Base-by-base conservation (phyloP, 1,284 basidiomycete genomes). In the Irpex rosettiformis region DNA sequence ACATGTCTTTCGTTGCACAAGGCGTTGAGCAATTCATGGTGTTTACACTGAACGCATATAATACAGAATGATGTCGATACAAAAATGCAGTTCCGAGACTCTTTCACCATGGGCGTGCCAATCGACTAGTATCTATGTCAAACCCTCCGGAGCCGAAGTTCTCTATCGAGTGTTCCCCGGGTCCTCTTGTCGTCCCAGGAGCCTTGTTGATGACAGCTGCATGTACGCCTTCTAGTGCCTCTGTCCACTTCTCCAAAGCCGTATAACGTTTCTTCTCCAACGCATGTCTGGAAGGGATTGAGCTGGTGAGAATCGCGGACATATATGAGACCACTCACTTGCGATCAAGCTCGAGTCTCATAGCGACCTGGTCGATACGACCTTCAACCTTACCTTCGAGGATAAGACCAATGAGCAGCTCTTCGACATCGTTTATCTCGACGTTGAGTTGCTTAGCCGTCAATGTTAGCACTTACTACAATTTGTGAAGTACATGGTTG, bases 341-440 rank as follows among this genome's bases (percentile, higher is more conserved):
- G 69, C 86, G 79, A 67, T 97, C 93, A 24, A 99, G 80, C 67
- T 98, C 93, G 13, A 99, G 80, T 56, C 91, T 82, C 78, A 95
- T 94, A 21, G 91, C 86, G 33, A 97, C 94, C 75, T 98, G 95
- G 72, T 99, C 96, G 68, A 99, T 97, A 65, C 89, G 85, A 16
- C 96, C 97, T 64, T 95, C 88, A 33, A 99, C 93, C 71, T 93
- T 96, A 24, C 92, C 93, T 72, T 99, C 96, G 28, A 98, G 76
- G 59, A 99, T 98, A 18, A 99, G 83, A 40, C 92, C 89, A 60
- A 98, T 91, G 33, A 99, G 84, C 28, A 99, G 84, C 58, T 93
- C 93, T 69, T 98, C 96, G 3, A 97, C 95, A 69, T 98, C 94
- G 49, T 84, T 82, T 33, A 84, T 82, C 18, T 91, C 83, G 18